Percentiles rank a stretch among this genome's conserved stretches.
Conservation (phyloP, 2,329 filamentous ascomycete species). For the Apiospora rasikravindrae region DNA sequence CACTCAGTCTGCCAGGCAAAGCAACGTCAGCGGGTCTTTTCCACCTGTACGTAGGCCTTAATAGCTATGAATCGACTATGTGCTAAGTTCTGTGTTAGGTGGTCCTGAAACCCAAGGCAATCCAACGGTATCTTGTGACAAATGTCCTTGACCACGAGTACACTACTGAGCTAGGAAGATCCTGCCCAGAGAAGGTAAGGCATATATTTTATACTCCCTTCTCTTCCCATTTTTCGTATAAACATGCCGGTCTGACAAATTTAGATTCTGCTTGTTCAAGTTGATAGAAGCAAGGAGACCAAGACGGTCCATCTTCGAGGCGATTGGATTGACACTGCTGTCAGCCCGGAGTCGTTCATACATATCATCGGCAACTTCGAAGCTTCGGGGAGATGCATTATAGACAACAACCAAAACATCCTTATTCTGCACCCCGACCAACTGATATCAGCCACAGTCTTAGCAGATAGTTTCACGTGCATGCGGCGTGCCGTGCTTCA, state of each 20-base stretch:
- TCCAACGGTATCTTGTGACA: slow-evolving; percentile 85
- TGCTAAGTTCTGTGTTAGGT: slow-evolving; percentile 73
- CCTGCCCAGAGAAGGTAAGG: slow-evolving; percentile 73
- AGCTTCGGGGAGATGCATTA: slow-evolving; percentile 71
- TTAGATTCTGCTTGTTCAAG: slow-evolving; percentile 81
- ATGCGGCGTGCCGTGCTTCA: slow-evolving; percentile 90
- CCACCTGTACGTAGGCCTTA: slow-evolving; percentile 59
- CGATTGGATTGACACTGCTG: slow-evolving; percentile 85
- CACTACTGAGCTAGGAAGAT: slow-evolving; percentile 63
- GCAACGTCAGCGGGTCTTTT: slow-evolving; percentile 35
- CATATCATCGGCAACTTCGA: slow-evolving; percentile 86
- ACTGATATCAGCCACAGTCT: slow-evolving; percentile 90
- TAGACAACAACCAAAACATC: slow-evolving; percentile 83
- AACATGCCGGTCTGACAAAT: slow-evolving; percentile 23
- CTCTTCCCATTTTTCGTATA: not conserved
- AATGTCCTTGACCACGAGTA: slow-evolving; percentile 75
- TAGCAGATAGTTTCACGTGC: slow-evolving; percentile 95
- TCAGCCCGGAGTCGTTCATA: slow-evolving; percentile 75
- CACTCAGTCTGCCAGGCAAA: slow-evolving; percentile 63
- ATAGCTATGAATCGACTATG: slow-evolving; percentile 37
- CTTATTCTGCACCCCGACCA: slow-evolving; percentile 94
- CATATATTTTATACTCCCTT: not conserved
- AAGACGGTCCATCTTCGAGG: slow-evolving; percentile 79
- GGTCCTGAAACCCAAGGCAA: slow-evolving; percentile 70
- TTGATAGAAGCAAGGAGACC: slow-evolving; percentile 70